Evolutionary conservation across 225 moss, liverwort and hornwort species (phyloP).

Genomic region (Polytrichum formosum): DNA sequence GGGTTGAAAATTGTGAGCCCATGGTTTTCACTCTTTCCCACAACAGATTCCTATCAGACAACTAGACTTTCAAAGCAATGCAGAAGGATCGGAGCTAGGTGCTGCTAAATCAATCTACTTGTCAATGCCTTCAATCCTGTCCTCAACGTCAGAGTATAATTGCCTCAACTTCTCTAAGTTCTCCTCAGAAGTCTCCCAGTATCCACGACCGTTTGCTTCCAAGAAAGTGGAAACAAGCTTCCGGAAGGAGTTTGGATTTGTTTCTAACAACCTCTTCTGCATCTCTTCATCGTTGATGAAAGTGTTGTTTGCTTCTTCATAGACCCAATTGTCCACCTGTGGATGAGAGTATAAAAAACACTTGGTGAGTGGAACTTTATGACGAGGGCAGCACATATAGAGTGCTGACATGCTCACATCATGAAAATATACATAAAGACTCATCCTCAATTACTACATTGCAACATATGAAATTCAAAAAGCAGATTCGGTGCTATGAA

Average conservation of each 20-base stretch:
- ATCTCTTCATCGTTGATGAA: constrained; percentile 98
- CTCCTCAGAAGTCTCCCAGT: constrained; percentile 96
- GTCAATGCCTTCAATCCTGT: constrained; percentile 94
- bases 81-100: too few relatives aligned
- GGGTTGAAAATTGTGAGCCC: too few relatives aligned
- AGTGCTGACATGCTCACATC: too few relatives aligned
- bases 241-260: constrained; percentile 97
- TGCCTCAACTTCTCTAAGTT: constrained; percentile 92
- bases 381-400: too few relatives aligned
- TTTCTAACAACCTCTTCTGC: constrained; percentile 93
- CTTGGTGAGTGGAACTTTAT: neutral
- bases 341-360: neutral
- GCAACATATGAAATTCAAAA: too few relatives aligned
- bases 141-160: constrained; percentile 94
- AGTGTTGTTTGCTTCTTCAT: constrained; percentile 93
- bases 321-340: constrained; percentile 98
- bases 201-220: constrained; percentile 93
- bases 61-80: too few relatives aligned
- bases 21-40: too few relatives aligned
- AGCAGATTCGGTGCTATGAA: too few relatives aligned
- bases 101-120: constrained; percentile 26
- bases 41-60: too few relatives aligned
- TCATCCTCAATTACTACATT: too few relatives aligned
- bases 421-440: too few relatives aligned
- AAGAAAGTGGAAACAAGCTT: constrained; percentile 93